A percentile compares a stretch with the other conserved stretches of the same genome.
phyloP scores from a whole-genome alignment of 805 yeast species.

The Zygosaccharomyces bailii region DNA sequence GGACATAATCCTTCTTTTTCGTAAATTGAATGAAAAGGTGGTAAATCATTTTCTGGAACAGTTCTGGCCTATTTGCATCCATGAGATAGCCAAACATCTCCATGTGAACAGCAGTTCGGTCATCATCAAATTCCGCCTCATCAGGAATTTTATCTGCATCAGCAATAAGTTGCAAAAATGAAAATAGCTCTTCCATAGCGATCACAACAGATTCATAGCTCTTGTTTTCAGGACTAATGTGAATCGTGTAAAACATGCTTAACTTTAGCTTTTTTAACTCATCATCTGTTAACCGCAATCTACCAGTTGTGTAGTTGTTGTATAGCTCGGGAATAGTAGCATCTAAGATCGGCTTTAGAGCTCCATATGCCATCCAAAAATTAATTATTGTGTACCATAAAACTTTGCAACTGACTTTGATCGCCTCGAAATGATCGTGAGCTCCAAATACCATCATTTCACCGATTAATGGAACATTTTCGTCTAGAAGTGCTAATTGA shows the following conservation, averaged over 20 bases:
- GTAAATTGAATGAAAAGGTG: constrained; percentile 67
- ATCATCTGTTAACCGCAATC: constrained; percentile 23
- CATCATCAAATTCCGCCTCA: constrained; percentile 83
- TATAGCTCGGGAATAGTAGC: constrained; percentile 28
- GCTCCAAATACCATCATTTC: constrained; percentile 65
- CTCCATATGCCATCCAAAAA: constrained; percentile 19
- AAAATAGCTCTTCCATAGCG: constrained; percentile 53
- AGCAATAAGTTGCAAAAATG: constrained; percentile 59
- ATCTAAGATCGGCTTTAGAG: constrained; percentile 21
- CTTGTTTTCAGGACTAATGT: constrained; percentile 53
- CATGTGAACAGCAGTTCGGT: constrained; percentile 74
- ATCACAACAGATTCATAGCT: constrained; percentile 49
- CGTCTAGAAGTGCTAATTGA: constrained; percentile 60
- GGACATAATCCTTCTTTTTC: constrained; percentile 59
- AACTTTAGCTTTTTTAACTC: constrained; percentile 24
- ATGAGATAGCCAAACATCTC: constrained; percentile 72
- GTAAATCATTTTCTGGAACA: constrained; percentile 73
- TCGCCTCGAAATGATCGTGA: constrained; percentile 61
- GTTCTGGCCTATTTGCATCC: constrained; percentile 74
- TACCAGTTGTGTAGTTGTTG: constrained; percentile 27
- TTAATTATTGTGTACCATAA: constrained; percentile 58
- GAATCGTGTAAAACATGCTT: constrained; percentile 20
- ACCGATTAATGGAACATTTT: constrained; percentile 57
- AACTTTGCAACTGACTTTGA: constrained; percentile 58
- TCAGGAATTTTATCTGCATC: constrained; percentile 72